A percentile compares a stretch with the other conserved stretches of the same genome.
Evolutionary conservation across 306 rosid genomes (phyloP).

Genomic region (Fragaria iinumae): DNA sequence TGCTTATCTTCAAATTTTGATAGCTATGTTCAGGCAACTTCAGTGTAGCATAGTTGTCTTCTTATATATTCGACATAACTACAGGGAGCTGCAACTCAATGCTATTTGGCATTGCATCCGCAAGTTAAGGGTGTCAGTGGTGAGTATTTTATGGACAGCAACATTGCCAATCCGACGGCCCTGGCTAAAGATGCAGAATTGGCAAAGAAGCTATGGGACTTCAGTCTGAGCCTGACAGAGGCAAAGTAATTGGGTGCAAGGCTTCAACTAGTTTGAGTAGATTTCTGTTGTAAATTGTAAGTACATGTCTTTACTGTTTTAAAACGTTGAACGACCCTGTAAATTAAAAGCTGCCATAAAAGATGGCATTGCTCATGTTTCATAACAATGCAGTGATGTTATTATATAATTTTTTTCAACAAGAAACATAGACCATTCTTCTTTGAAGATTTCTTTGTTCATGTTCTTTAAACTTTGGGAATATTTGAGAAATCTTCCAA

Average conservation of each 20-base stretch:
- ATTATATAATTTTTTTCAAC: background rate
- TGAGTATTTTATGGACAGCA: conserved; percentile 41
- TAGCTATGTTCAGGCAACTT: background rate
- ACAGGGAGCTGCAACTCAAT: conserved; percentile 51
- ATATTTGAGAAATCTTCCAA: background rate
- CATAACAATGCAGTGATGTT: background rate
- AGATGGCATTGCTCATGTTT: background rate
- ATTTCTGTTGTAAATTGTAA: background rate
- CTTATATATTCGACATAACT: background rate
- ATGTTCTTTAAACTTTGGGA: background rate
- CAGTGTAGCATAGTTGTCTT: background rate
- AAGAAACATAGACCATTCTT: background rate
- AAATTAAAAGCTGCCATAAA: background rate
- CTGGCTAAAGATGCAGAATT: conserved; percentile 33
- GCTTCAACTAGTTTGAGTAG: background rate
- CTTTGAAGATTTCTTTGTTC: background rate
- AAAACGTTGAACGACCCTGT: conserved; percentile 4
- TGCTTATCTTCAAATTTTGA: background rate
- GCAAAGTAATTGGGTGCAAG: conserved; percentile 12
- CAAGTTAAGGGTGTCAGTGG: conserved; percentile 43
- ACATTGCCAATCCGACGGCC: conserved; percentile 25
- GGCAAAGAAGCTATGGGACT: conserved; percentile 47
- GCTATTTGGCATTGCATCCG: conserved; percentile 49
- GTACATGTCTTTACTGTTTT: background rate
- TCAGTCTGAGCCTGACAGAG: conserved; percentile 31